A percentile compares a stretch with the other conserved stretches of the same genome.
Evolutionary conservation across 139 green algal genomes (phyloP).

Genomic region (Closterium sp.): DNA sequence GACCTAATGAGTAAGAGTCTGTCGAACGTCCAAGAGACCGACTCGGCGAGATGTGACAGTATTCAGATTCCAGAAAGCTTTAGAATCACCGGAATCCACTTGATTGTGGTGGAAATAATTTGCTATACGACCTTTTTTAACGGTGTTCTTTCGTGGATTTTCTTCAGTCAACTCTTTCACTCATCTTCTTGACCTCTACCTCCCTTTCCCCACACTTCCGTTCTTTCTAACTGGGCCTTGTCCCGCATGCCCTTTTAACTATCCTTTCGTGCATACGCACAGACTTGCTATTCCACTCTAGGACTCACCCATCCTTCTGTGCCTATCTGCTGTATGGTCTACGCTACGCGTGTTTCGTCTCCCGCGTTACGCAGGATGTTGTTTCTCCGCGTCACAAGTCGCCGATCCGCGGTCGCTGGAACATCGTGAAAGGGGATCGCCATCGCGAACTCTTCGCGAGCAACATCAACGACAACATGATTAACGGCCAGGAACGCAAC

Average conservation of each 20-base stretch:
- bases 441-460: background rate
- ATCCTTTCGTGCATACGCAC: too few species aligned
- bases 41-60: too few species aligned
- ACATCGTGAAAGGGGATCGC: background rate
- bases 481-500: background rate
- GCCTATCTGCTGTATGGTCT: background rate
- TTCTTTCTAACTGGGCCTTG: background rate
- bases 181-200: background rate
- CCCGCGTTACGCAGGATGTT: background rate
- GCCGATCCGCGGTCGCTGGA: background rate
- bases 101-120: too few species aligned
- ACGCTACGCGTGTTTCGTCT: background rate
- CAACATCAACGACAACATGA: background rate
- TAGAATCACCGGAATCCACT: too few species aligned
- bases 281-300: too few species aligned
- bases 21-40: too few species aligned
- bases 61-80: too few species aligned
- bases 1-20: background rate
- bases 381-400: background rate
- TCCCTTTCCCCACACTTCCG: background rate
- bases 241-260: too few species aligned
- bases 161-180: too few species aligned
- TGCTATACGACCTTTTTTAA: too few species aligned
- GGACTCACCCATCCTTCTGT: too few species aligned
- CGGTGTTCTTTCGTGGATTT: too few species aligned